Percentiles rank a stretch among this genome's conserved stretches.
Evolutionary conservation across 495 filamentous ascomycete species (phyloP).

Genomic region (Tuber magnatum): DNA sequence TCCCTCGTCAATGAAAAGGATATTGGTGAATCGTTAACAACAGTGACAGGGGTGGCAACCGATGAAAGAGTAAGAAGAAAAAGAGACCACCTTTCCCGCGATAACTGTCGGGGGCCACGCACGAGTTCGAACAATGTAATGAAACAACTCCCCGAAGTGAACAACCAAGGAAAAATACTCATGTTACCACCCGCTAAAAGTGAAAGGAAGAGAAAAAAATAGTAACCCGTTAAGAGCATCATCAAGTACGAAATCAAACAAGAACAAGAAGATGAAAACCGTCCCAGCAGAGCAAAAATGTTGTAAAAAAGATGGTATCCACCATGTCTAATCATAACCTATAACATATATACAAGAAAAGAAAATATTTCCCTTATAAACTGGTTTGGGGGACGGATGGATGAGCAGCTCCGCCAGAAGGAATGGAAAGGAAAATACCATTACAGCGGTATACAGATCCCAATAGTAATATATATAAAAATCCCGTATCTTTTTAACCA

Average conservation of each 20-base stretch:
- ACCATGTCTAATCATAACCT: constrained; percentile 34
- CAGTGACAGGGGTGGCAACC: constrained; percentile 4
- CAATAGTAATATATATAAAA: constrained; percentile 21
- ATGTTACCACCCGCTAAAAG: constrained; percentile 33
- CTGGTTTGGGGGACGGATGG: constrained; percentile 21
- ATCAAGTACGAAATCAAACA: constrained; percentile 28
- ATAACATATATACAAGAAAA: constrained; percentile 46
- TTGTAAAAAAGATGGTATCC: constrained; percentile 13
- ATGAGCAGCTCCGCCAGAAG: constrained; percentile 25
- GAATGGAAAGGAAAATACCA: constrained; percentile 19
- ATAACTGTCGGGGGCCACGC: constrained; percentile 78
- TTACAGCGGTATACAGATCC: not conserved
- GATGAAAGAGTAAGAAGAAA: constrained; percentile 40
- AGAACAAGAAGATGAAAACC: constrained; percentile 3
- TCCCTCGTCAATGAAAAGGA: constrained; percentile 16
- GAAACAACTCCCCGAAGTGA: constrained; percentile 60
- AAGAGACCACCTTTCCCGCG: constrained; percentile 74
- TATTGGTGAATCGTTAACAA: constrained; percentile 6
- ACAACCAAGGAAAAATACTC: constrained; percentile 28
- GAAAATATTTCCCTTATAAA: constrained; percentile 23
- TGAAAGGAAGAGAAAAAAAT: constrained; percentile 41
- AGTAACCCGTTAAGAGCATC: constrained; percentile 38
- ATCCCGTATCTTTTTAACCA: constrained; percentile 16
- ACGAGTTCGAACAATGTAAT: not conserved
- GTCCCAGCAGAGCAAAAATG: constrained; percentile 11